phyloP scores from a whole-genome alignment of 306 rosid species.

The Cercis canadensis region DNA sequence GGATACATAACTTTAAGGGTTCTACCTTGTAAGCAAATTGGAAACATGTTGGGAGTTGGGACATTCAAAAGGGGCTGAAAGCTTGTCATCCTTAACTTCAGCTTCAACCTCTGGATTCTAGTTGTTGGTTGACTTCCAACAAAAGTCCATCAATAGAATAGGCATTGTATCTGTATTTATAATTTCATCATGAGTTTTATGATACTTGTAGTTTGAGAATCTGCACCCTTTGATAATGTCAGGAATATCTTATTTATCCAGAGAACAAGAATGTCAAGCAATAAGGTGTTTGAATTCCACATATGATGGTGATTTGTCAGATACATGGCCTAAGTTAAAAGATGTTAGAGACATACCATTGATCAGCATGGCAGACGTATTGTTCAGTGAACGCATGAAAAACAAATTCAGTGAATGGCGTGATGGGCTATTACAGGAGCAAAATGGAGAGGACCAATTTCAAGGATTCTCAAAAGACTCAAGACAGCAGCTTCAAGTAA shows the following conservation, averaged over 20 bases:
- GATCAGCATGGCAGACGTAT: constrained; percentile 37
- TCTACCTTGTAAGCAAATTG: constrained; percentile 4
- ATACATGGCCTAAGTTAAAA: background rate
- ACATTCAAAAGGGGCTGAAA: background rate
- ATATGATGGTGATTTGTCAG: constrained; percentile 44
- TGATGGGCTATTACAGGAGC: constrained; percentile 66
- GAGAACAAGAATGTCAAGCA: constrained; percentile 82
- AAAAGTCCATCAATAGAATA: background rate
- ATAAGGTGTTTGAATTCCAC: constrained; percentile 47
- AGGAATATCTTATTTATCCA: constrained; percentile 98
- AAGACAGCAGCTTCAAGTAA: constrained; percentile 66
- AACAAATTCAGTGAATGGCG: constrained; percentile 74
- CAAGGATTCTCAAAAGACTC: constrained; percentile 54
- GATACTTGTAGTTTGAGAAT: constrained; percentile 53
- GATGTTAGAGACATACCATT: background rate
- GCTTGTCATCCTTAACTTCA: background rate
- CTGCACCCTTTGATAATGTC: constrained; percentile 69
- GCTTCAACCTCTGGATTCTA: constrained; percentile 19
- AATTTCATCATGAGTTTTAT: constrained; percentile 17
- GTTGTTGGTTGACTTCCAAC: constrained; percentile 8
- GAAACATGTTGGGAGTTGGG: background rate
- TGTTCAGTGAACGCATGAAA: constrained; percentile 83
- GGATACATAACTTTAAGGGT: background rate
- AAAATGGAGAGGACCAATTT: constrained; percentile 47
- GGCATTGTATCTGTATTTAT: constrained; percentile 9